Evolutionary conservation across 306 rosid species (phyloP).

Genomic region (Ochetophila trinervis): DNA sequence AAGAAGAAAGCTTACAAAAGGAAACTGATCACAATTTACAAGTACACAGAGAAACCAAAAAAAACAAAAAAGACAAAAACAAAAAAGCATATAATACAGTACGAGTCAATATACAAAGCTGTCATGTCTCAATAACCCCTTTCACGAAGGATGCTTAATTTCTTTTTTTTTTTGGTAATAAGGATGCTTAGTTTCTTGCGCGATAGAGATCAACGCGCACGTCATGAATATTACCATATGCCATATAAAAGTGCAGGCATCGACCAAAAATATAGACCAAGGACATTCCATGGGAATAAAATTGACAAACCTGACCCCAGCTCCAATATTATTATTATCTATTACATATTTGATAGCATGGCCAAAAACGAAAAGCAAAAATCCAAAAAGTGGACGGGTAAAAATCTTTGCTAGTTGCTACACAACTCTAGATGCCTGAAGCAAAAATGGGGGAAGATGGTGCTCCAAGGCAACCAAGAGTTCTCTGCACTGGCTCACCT

Average conservation of each 20-base stretch:
- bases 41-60: neutral
- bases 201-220: constrained; percentile 8
- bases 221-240: neutral
- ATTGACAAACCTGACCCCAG: constrained; percentile 24
- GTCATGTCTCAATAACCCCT: constrained; percentile 7
- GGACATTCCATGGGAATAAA: constrained; percentile 11
- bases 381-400: neutral
- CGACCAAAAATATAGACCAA: constrained; percentile 13
- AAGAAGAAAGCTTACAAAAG: too few species aligned
- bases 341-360: constrained; percentile 11
- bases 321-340: constrained; percentile 13
- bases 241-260: constrained; percentile 6
- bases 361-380: constrained; percentile 4
- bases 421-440: constrained; percentile 25
- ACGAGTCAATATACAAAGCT: constrained; percentile 14
- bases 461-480: constrained; percentile 71
- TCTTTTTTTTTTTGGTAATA: too few species aligned
- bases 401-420: constrained; percentile 27
- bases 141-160: neutral
- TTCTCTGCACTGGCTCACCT: constrained; percentile 55
- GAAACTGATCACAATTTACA: too few species aligned
- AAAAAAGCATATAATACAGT: neutral
- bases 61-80: neutral
- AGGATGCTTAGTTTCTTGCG: neutral
- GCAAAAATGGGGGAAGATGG: constrained; percentile 74